A percentile compares a stretch with the other conserved stretches of the same genome.
phyloP scores from a whole-genome alignment of 129 eudicot genomes.

The Erigeron canadensis region DNA sequence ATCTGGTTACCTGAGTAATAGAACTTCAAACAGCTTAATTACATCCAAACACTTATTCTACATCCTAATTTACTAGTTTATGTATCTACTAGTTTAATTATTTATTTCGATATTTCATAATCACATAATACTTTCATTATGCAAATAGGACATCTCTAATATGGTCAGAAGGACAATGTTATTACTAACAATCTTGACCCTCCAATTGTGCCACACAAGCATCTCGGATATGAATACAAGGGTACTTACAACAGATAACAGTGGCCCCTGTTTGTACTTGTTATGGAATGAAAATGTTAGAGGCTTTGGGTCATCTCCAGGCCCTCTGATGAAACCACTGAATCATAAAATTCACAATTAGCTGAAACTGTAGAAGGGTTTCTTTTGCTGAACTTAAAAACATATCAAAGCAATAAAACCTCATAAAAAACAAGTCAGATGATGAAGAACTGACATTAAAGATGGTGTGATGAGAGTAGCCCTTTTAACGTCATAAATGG shows the following conservation, averaged over 20 bases:
- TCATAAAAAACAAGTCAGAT: conserved; percentile 3
- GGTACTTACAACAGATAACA: conserved; percentile 83
- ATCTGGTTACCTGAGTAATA: background rate
- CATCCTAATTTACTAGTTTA: background rate
- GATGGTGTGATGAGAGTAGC: conserved; percentile 76
- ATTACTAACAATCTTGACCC: background rate
- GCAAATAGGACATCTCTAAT: background rate
- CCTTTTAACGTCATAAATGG: conserved; percentile 83
- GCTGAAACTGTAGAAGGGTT: conserved; percentile 11
- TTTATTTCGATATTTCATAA: background rate
- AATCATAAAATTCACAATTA: conserved; percentile 26
- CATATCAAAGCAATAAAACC: background rate
- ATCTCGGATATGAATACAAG: conserved; percentile 4
- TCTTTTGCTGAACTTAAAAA: conserved; percentile 11
- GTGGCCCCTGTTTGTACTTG: conserved; percentile 88
- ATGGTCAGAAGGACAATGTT: background rate
- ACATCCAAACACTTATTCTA: conserved; percentile 10
- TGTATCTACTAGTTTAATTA: conserved; percentile 4
- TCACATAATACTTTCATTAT: conserved; percentile 5
- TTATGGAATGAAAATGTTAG: conserved; percentile 78
- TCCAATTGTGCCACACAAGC: background rate
- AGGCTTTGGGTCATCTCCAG: conserved; percentile 87
- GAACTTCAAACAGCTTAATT: background rate
- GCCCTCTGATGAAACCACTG: conserved; percentile 98
- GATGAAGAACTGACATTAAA: conserved; percentile 55